phyloP scores from a whole-genome alignment of 768 basidiomycete species.

The Dioszegia hungarica region DNA sequence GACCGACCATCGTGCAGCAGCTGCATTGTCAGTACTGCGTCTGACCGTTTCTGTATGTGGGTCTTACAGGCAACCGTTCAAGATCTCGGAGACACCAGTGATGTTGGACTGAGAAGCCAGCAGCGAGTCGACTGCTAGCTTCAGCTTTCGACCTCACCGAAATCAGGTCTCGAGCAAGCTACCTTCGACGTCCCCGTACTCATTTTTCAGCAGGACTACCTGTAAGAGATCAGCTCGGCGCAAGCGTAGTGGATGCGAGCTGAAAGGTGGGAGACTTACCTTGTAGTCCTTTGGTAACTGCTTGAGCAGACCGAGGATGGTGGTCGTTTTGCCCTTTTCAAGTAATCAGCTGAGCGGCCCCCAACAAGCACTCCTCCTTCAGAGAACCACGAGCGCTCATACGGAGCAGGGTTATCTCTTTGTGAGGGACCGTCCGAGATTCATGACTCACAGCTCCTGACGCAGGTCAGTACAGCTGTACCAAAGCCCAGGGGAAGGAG shows the following conservation, averaged over 20 bases:
- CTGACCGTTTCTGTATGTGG: background rate
- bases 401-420: too few relatives aligned
- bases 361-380: too few relatives aligned
- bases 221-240: slow-evolving; percentile 1
- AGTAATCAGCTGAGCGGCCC: too few relatives aligned
- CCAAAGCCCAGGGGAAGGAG: background rate
- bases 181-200: slow-evolving; percentile 93
- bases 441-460: slow-evolving; percentile 19
- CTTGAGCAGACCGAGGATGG: slow-evolving; percentile 74
- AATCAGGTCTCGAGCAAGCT: too few relatives aligned
- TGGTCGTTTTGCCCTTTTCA: slow-evolving; percentile 46
- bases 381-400: too few relatives aligned
- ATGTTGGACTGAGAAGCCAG: slow-evolving; percentile 73
- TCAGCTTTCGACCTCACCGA: slow-evolving; percentile 8
- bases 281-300: slow-evolving; percentile 79
- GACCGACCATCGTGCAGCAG: slow-evolving; percentile 90
- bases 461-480: slow-evolving; percentile 5
- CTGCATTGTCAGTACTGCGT: slow-evolving; percentile 49
- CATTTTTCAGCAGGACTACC: slow-evolving; percentile 88
- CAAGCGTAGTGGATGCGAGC: too few relatives aligned
- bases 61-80: slow-evolving; percentile 89
- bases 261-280: slow-evolving; percentile 18
- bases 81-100: slow-evolving; percentile 82
- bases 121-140: slow-evolving; percentile 71
- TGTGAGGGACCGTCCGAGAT: background rate